Evolutionary conservation across 345 rosid species (phyloP), one percentile per base, ranked within the genome.

Genomic region (Boechera divaricarpa): DNA sequence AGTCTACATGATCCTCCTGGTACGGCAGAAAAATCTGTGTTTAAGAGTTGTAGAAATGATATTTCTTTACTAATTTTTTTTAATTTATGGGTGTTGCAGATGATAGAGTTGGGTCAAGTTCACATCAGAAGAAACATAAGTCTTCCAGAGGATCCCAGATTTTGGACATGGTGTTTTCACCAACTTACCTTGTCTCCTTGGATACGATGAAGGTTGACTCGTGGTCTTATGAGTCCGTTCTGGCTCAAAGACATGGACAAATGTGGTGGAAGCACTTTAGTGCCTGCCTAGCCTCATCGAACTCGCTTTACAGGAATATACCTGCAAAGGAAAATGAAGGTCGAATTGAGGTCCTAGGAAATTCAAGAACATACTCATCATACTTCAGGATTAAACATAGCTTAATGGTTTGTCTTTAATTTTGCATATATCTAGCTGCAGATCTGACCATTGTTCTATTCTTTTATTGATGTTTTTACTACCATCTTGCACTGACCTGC

Each of bases 201-300:
- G 97, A 95, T 84, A 72, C 81, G 39, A 73, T 95, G 75, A 91
- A 83, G 87, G 86, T 86, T 48, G 85, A 83, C 76, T 62, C 85
- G 63, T 81, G 63, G 77, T 71, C 89, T 61, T 76, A 69, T 63
- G 76, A 79, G 75, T 85, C 94, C 68, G 60, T 82, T 81, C 77
- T 85, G 45, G 79, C 91, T 67, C 73, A 72, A 86, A 86, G 70
- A 74, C 82, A 76, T 54, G 90, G 84, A 70, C 84, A 82, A 48
- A 70, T 80, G 77, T 92, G 97, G 99, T 79, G 70, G 83, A 95
- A 85, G 85, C 83, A 79, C 80, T 91, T 89, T 80, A 92, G 89
- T 71, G 57, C 79, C 53, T 89, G 84, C 85, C 82, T 95, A 51
- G 89, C 86, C 75, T 55, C 86, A 65, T 86, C 97, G 7, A 84